Conservation (phyloP, 305 asterid species). For the Fraxinus velutina region DNA sequence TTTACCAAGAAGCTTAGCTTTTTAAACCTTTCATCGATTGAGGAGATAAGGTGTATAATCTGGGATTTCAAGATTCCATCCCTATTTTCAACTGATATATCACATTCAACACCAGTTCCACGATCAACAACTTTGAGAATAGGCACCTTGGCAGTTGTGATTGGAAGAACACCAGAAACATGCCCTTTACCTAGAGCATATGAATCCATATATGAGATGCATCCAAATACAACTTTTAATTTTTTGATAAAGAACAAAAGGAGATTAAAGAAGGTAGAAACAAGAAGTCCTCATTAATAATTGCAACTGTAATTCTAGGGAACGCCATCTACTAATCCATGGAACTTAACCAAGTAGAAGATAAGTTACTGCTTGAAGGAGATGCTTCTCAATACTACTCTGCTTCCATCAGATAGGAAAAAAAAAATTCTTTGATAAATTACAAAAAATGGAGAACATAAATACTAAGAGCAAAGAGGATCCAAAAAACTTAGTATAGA, state of each 20-base stretch:
- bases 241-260: constrained; percentile 2
- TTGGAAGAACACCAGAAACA: constrained; percentile 70
- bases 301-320: constrained; percentile 6
- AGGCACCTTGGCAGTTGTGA: constrained; percentile 86
- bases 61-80: constrained; percentile 83
- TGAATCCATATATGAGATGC: constrained; percentile 34
- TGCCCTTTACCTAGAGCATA: constrained; percentile 64
- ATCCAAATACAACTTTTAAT: constrained; percentile 21
- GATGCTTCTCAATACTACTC: background rate
- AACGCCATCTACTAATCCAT: constrained; percentile 8
- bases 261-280: background rate
- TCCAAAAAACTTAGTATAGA: background rate
- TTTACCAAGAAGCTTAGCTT: constrained; percentile 87
- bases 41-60: constrained; percentile 38
- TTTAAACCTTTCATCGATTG: constrained; percentile 58
- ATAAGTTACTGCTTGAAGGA: background rate
- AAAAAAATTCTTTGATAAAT: background rate
- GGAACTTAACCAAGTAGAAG: background rate
- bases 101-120: constrained; percentile 74
- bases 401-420: background rate
- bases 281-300: background rate
- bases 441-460: background rate
- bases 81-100: constrained; percentile 71
- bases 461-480: background rate
- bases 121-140: constrained; percentile 84